phyloP scores from a whole-genome alignment of 1,284 basidiomycete species.

The Cryptococcus amylolentus region DNA sequence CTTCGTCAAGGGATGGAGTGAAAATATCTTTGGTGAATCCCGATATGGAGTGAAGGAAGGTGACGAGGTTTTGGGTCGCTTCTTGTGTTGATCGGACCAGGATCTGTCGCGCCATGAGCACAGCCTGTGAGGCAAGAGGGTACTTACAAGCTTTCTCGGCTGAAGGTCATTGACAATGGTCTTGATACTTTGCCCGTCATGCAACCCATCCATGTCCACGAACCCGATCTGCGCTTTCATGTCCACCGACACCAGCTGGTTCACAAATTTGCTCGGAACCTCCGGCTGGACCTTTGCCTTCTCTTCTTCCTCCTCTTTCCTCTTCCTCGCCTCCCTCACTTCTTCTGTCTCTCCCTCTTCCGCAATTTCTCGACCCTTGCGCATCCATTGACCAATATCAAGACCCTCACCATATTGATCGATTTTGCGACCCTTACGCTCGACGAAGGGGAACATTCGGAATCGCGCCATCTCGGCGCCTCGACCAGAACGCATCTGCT shows the following conservation, averaged over 20 bases:
- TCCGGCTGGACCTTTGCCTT: constrained; percentile 67
- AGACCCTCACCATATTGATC: constrained; percentile 95
- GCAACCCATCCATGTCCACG: constrained; percentile 92
- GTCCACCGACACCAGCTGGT: constrained; percentile 68
- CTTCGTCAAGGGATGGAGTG: constrained; percentile 69
- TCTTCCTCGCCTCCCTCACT: constrained; percentile 66
- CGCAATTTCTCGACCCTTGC: constrained; percentile 81
- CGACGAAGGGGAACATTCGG: constrained; percentile 95
- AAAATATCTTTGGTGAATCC: constrained; percentile 88
- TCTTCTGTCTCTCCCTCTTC: constrained; percentile 81
- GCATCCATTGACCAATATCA: constrained; percentile 88
- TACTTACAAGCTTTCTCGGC: constrained; percentile 81
- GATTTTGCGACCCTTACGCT: constrained; percentile 81
- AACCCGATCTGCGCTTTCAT: constrained; percentile 81
- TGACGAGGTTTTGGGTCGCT: constrained; percentile 68
- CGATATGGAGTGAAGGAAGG: constrained; percentile 73
- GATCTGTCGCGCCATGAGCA: constrained; percentile 58
- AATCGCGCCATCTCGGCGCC: constrained; percentile 58
- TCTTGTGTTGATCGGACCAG: constrained; percentile 71
- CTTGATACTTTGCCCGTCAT: constrained; percentile 94
- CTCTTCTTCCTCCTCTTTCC: constrained; percentile 71
- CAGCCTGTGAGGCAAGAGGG: background rate
- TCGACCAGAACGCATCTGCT: constrained; percentile 70
- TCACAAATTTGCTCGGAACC: constrained; percentile 86
- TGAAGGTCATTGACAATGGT: constrained; percentile 95